phyloP scores from a whole-genome alignment of 2,329 filamentous ascomycete species.

The Fusarium sp. region DNA sequence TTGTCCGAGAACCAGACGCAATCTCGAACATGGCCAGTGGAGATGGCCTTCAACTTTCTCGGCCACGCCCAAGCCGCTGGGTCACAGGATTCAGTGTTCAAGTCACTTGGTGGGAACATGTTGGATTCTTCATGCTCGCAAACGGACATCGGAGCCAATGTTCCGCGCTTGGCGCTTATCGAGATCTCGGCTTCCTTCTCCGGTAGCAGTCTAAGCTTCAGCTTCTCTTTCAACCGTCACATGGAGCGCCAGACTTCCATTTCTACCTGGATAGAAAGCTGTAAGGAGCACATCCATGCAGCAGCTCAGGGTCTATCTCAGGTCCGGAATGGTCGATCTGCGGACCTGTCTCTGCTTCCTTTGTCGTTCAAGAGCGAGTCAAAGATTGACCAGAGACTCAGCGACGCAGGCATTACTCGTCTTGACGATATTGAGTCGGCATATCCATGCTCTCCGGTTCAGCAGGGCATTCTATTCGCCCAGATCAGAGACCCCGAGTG shows the following conservation, averaged over 20 bases:
- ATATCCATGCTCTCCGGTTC: slow-evolving; percentile 43
- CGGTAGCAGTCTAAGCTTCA: background rate
- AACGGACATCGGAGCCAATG: slow-evolving; percentile 20
- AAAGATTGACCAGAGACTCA: background rate
- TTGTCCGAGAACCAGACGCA: background rate
- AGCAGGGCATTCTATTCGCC: slow-evolving; percentile 42
- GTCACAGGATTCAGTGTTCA: slow-evolving; percentile 17
- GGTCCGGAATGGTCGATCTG: background rate
- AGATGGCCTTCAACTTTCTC: slow-evolving; percentile 42
- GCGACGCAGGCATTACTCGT: background rate
- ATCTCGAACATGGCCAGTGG: slow-evolving; percentile 14
- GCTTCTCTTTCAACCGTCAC: slow-evolving; percentile 23
- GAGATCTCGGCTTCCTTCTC: slow-evolving; percentile 33
- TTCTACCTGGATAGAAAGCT: background rate
- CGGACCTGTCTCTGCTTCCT: slow-evolving; percentile 26
- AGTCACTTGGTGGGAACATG: background rate
- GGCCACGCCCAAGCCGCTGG: slow-evolving; percentile 22
- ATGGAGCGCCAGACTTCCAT: slow-evolving; percentile 15
- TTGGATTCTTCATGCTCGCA: slow-evolving; percentile 14
- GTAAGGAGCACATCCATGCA: background rate
- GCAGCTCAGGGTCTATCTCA: background rate
- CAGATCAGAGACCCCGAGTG: slow-evolving; percentile 34
- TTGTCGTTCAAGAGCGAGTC: slow-evolving; percentile 1
- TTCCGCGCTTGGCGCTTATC: slow-evolving; percentile 36
- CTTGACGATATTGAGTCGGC: slow-evolving; percentile 16